phyloP scores from a whole-genome alignment of 805 yeast species.

The Saccharomyces mikatae region DNA sequence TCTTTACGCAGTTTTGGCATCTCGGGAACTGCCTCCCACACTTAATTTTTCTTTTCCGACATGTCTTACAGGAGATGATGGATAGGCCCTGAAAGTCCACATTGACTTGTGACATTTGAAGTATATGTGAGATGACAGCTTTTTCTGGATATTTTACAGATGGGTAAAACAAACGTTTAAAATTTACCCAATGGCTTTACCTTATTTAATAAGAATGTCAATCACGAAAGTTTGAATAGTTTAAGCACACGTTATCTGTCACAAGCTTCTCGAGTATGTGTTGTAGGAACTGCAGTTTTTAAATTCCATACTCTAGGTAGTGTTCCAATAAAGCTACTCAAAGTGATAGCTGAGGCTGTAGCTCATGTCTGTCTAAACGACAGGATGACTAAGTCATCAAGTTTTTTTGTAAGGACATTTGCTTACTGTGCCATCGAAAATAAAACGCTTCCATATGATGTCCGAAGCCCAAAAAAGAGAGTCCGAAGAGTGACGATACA shows the following conservation, averaged over 20 bases:
- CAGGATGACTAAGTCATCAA: not conserved
- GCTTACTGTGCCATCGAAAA: not conserved
- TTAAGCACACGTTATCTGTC: not conserved
- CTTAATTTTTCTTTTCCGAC: constrained; percentile 9
- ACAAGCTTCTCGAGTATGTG: not conserved
- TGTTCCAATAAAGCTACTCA: not conserved
- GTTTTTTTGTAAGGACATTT: not conserved
- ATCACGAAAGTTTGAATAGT: not conserved
- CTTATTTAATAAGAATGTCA: not conserved
- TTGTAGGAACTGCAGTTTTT: not conserved
- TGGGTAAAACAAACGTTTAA: not conserved
- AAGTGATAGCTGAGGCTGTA: not conserved
- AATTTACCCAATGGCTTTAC: not conserved
- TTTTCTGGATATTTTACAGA: not conserved
- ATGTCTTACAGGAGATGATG: constrained; percentile 16
- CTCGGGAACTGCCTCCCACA: constrained; percentile 9
- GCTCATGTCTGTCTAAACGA: not conserved
- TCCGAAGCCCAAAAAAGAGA: not conserved
- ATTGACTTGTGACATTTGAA: constrained; percentile 6
- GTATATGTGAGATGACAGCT: not conserved
- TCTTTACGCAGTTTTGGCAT: constrained; percentile 8
- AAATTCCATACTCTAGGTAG: not conserved
- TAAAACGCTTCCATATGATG: not conserved
- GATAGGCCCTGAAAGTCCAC: constrained; percentile 14
- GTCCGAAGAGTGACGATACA: not conserved